Percentiles rank a stretch among this genome's conserved stretches.
phyloP scores from a whole-genome alignment of 441 rosid species.

The Erodium trifolium region DNA sequence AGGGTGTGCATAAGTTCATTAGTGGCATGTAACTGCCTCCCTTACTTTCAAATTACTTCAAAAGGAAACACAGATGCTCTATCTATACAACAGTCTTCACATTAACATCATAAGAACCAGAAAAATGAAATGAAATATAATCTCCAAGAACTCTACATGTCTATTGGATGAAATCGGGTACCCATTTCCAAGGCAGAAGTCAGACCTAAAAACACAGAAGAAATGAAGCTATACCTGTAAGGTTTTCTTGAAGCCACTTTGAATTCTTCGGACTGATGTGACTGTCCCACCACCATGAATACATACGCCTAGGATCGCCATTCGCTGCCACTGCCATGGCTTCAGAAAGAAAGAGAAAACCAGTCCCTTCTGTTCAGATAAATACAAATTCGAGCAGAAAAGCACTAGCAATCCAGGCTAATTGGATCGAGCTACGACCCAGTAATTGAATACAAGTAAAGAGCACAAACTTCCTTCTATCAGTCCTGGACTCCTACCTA shows the following conservation, averaged over 20 bases:
- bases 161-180: too few species aligned
- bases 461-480: background rate
- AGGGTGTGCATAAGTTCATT: background rate
- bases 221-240: constrained; percentile 36
- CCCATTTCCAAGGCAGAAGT: background rate
- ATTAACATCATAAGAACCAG: background rate
- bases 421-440: background rate
- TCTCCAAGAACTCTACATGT: background rate
- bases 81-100: background rate
- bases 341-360: constrained; percentile 24
- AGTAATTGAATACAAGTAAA: background rate
- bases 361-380: background rate
- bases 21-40: background rate
- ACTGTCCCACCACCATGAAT: constrained; percentile 87
- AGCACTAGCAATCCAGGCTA: background rate
- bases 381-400: background rate
- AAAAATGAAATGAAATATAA: background rate
- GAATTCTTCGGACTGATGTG: constrained; percentile 70
- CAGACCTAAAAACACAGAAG: background rate
- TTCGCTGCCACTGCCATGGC: constrained; percentile 39
- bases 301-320: constrained; percentile 44
- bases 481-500: background rate
- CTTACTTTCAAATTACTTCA: background rate
- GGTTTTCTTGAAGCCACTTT: constrained; percentile 78
- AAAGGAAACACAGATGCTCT: background rate